Evolutionary conservation across 2,329 filamentous ascomycete genomes (phyloP).

Genomic region (Xylaria sp.): DNA sequence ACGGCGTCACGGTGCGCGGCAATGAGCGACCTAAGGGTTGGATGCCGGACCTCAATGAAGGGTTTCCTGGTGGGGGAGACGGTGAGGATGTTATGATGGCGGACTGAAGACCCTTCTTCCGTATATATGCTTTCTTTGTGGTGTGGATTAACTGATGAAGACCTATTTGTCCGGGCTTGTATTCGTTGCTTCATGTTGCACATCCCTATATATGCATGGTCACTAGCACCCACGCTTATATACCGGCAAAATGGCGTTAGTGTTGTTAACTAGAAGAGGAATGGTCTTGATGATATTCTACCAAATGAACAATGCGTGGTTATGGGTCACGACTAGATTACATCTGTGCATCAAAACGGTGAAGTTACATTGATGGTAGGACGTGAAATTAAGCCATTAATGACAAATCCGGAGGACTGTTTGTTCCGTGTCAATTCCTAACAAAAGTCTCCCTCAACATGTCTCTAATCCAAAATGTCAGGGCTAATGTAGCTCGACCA

Average conservation of each 20-base stretch:
- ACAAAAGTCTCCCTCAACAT: not conserved
- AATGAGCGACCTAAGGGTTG: constrained; percentile 91
- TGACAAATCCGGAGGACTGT: not conserved
- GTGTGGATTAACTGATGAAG: not conserved
- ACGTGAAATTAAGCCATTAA: not conserved
- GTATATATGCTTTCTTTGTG: not conserved
- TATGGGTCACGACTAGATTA: not conserved
- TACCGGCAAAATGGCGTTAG: constrained; percentile 15
- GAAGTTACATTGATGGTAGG: not conserved
- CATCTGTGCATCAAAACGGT: not conserved
- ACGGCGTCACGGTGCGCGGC: constrained; percentile 86
- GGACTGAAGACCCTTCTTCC: constrained; percentile 34
- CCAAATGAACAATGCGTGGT: not conserved
- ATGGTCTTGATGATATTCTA: constrained; percentile 3
- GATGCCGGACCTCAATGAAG: constrained; percentile 76
- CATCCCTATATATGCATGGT: not conserved
- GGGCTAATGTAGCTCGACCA: too few relatives aligned
- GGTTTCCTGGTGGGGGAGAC: constrained; percentile 35
- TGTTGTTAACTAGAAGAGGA: constrained; percentile 3
- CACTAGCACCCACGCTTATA: not conserved
- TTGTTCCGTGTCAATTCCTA: too few relatives aligned
- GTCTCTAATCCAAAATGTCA: not conserved
- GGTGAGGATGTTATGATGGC: constrained; percentile 42
- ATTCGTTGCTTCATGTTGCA: not conserved
- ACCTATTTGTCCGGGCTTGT: not conserved